Base-by-base conservation (phyloP, 306 rosid species). In the Dalbergia cultrata region DNA sequence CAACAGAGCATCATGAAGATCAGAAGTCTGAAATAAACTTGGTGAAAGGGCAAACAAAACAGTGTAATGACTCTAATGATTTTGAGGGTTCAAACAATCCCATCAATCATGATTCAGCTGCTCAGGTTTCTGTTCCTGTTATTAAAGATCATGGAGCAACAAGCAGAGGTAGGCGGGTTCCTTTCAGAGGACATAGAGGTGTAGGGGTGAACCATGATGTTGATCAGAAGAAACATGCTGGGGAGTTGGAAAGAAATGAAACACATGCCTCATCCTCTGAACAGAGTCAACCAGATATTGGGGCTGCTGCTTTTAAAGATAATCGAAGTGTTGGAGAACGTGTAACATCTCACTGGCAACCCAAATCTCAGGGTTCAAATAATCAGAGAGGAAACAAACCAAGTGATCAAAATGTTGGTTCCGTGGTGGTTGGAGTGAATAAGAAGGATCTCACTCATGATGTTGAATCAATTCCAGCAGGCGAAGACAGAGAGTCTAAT, bases 341-440 rank as follows among this genome's bases (percentile, higher is more conserved):
- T 8, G 26, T 83, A 72, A 82, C 11, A 10, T 80, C 97, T 80
- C 97, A 94, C 63, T 92, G 98, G 98, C 97, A 90, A 81, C 98
- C 98, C 44, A 94, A 92, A 78, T 63, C 89, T 77, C 97, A 87
- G 83, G 70, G 90, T 56, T 83, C 90, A 17, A 82, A 75, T 84
- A 80, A 62, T 82, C 91, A 84, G 67, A 83, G 70, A 21, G 91
- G 90, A 63, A 82, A 78, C 71, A 75, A 79, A 70, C 60, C 76
- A 17, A 86, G 65, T 79, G 86, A 82, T 79, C 94, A 78, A 75
- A 85, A 78, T 78, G 78, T 64, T 65, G 82, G 82, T 54, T 75
- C 72, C 19, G 92, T 84, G 67, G 84, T 65, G 70, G 78, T 53
- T 72, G 77, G 76, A 82, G 57, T 73, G 19, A 56, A 77, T 70